Conservation (phyloP, 768 basidiomycete species). For the Kwoniella dejecticola region DNA sequence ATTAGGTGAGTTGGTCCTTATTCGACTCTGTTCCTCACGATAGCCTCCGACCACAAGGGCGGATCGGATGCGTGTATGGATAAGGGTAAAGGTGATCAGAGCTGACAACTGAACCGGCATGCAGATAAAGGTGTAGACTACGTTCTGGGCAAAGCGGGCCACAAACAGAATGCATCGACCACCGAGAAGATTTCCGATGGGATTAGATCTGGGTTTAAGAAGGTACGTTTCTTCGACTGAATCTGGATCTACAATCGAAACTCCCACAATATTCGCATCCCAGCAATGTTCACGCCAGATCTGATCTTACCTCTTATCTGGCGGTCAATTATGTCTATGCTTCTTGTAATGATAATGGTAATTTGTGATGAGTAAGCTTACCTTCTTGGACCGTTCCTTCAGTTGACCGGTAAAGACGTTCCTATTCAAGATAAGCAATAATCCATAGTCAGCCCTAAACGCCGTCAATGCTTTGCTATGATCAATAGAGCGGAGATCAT, state of each 20-base stretch:
- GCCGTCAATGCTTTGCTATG: too few species aligned
- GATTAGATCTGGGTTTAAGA: constrained; percentile 32
- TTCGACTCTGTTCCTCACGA: background rate
- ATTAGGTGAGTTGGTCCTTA: constrained; percentile 15
- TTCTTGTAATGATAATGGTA: too few species aligned
- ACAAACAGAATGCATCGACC: constrained; percentile 24
- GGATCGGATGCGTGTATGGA: too few species aligned
- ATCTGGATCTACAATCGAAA: too few species aligned
- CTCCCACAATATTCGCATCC: too few species aligned
- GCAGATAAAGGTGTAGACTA: constrained; percentile 29
- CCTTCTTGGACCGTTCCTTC: too few species aligned
- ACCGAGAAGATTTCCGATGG: constrained; percentile 44
- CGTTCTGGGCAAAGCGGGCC: constrained; percentile 21
- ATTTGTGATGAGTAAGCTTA: too few species aligned
- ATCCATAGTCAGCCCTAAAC: too few species aligned
- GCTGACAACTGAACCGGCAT: background rate
- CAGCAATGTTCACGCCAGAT: background rate
- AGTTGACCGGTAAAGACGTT: constrained; percentile 36
- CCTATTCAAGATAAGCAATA: constrained; percentile 28
- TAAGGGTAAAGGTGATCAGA: too few species aligned
- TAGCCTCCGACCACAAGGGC: background rate
- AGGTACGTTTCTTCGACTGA: too few species aligned
- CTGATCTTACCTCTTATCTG: background rate
- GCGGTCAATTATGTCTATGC: too few species aligned
- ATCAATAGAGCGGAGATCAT: too few species aligned